Base-by-base conservation (phyloP, 768 basidiomycete species). In the Hericium coralloides region DNA sequence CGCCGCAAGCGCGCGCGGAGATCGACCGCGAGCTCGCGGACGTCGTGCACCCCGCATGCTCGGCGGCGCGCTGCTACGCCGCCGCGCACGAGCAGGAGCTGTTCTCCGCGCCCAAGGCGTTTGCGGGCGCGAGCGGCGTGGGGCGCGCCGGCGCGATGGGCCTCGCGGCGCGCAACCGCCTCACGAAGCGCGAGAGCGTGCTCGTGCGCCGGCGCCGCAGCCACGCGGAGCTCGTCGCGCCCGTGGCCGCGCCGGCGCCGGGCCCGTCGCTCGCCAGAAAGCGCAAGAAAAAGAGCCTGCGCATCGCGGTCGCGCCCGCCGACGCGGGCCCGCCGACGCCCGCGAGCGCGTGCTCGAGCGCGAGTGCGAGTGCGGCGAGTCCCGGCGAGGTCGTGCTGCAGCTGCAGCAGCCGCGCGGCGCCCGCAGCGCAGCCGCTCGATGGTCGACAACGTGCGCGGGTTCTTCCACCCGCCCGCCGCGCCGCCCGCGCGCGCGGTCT, bases 1-100 rank as follows among this genome's bases (percentile, higher is more conserved):
- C 87, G 17, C 73, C 81, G 10, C 72, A 79, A 43, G 82, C 83
- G 37, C 84, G 91, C 49, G 75, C 78, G 26, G 79, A 82, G 41
- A 83, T 92, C 52, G 93, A 95, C 64, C 80, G 85, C 47, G 84
- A 83, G 12, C 73, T 98, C 17, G 77, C 80, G 49, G 94, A 95
- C 65, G 82, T 97, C 57, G 83, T 87, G 63, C 93, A 92, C 12
- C 83, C 86, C 58, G 74, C 76, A 22, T 87, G 88, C 60, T 70
- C 85, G 25, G 76, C 80, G 2, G 87, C 85, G 15, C 80, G 94
- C 45, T 79, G 78, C 49, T 78, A 85, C 54, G 85, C 85, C 8
- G 79, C 74, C 55, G 74, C 76, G 41, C 81, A 78, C 56, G 84
- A 85, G 55, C 80, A 83, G 64, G 80, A 82, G 58, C 72, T 88